A percentile compares a stretch with the other conserved stretches of the same genome.
phyloP scores from a whole-genome alignment of 2,329 filamentous ascomycete species.

The Nemania abortiva region DNA sequence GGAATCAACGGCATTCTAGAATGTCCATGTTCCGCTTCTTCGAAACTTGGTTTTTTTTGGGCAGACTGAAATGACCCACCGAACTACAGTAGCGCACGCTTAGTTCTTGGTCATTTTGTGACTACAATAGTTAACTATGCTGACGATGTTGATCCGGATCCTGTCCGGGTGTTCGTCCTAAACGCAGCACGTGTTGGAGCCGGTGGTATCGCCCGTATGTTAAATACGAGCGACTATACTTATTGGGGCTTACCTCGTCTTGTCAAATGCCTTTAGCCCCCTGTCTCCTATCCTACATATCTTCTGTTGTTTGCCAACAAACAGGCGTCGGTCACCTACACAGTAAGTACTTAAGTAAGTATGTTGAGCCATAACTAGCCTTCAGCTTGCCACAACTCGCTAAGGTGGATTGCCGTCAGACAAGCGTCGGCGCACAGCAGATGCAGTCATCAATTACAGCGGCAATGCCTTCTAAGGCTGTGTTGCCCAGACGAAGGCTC shows the following conservation, averaged over 20 bases:
- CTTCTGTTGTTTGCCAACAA: neutral
- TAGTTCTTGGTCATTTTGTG: neutral
- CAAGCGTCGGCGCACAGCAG: neutral
- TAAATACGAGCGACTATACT: conserved; percentile 5
- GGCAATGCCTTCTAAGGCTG: neutral
- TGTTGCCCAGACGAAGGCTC: neutral
- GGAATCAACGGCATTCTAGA: conserved; percentile 8
- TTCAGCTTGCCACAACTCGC: neutral
- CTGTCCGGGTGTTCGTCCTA: neutral
- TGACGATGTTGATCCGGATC: neutral
- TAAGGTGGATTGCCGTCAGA: neutral
- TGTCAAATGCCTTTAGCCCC: neutral
- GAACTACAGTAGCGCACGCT: conserved; percentile 1
- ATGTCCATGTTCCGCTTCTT: conserved; percentile 14
- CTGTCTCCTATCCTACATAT: neutral
- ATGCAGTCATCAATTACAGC: conserved; percentile 5
- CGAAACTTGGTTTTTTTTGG: conserved; percentile 12
- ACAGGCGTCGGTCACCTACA: conserved; percentile 2
- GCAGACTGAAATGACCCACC: conserved; percentile 11
- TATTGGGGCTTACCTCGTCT: neutral
- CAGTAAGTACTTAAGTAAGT: neutral
- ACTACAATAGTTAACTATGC: neutral
- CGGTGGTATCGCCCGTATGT: neutral
- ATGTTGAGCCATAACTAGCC: neutral
- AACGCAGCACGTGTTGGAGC: neutral